Conservation (phyloP, 2,329 filamentous ascomycete genomes). For the Aspergillus sp. region DNA sequence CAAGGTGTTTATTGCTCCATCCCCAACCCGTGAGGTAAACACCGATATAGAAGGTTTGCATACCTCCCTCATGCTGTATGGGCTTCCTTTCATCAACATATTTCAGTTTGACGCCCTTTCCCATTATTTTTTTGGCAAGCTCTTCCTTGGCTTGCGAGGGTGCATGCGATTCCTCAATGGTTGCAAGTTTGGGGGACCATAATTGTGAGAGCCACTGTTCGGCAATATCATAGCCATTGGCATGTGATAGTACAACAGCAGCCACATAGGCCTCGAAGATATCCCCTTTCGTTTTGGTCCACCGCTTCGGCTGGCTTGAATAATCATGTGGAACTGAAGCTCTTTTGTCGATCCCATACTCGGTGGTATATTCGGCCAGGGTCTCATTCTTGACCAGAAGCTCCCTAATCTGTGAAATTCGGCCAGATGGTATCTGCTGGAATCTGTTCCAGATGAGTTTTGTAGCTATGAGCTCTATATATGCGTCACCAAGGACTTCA, state of each 20-base stretch:
- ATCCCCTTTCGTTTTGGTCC: slow-evolving; percentile 76
- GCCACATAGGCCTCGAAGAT: slow-evolving; percentile 90
- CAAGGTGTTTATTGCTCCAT: slow-evolving; percentile 44
- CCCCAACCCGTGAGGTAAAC: slow-evolving; percentile 52
- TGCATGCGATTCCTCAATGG: slow-evolving; percentile 25
- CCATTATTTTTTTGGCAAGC: slow-evolving; percentile 54
- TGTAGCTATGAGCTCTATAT: slow-evolving; percentile 74
- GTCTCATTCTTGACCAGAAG: slow-evolving; percentile 77
- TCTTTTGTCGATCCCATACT: slow-evolving; percentile 69
- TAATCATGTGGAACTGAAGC: slow-evolving; percentile 57
- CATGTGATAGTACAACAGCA: slow-evolving; percentile 69
- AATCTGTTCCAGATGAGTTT: slow-evolving; percentile 75
- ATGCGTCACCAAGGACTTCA: slow-evolving; percentile 87
- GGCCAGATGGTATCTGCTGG: slow-evolving; percentile 62
- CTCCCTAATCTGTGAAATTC: slow-evolving; percentile 75
- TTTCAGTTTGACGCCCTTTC: slow-evolving; percentile 58
- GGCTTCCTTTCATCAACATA: slow-evolving; percentile 54
- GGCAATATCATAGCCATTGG: slow-evolving; percentile 61
- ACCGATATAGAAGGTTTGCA: slow-evolving; percentile 45
- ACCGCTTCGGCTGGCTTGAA: slow-evolving; percentile 51
- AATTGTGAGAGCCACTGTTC: slow-evolving; percentile 72
- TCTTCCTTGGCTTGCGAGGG: slow-evolving; percentile 53
- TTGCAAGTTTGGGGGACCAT: slow-evolving; percentile 66
- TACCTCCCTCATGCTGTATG: slow-evolving; percentile 35
- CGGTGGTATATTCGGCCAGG: slow-evolving; percentile 65